These are phyloP conservation scores for Nemophila menziesii DNA, from an alignment of 257 asterid species.

Conservation along the genomic window DNA sequence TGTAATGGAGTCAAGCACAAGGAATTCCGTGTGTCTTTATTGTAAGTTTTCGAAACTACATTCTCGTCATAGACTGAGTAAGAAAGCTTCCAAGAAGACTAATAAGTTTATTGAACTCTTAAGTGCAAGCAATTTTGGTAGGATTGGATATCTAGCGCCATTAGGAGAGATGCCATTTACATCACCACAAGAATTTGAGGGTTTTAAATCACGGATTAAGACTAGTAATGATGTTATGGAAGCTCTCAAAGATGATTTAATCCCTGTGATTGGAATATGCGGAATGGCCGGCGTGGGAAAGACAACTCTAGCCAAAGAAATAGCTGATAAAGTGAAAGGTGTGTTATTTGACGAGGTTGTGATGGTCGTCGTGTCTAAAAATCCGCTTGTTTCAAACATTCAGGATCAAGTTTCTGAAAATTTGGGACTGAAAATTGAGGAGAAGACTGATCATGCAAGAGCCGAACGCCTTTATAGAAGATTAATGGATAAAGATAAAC, in stretches of 20 bases:
- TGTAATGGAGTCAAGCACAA: neutral
- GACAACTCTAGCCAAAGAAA: conserved; percentile 1
- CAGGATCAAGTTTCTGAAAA: conserved; percentile 3
- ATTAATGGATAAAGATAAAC: neutral
- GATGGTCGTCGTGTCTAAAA: conserved; percentile 5
- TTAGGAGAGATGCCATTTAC: neutral
- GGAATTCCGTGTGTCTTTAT: neutral
- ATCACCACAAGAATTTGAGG: neutral
- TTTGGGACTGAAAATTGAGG: conserved; percentile 5
- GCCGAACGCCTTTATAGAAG: neutral
- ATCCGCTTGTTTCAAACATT: neutral
- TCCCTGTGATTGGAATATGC: neutral
- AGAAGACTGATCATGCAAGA: neutral
- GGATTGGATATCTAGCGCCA: neutral
- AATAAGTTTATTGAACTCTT: neutral
- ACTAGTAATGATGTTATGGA: conserved; percentile 3
- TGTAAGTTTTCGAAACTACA: neutral
- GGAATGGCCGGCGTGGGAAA: neutral
- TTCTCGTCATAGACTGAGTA: neutral
- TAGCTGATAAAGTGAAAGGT: neutral
- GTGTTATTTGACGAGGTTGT: conserved; percentile 9
- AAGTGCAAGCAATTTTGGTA: neutral
- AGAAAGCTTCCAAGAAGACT: conserved; percentile 4
- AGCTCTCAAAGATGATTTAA: neutral
- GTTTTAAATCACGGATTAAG: conserved; percentile 6